Conservation (phyloP, 1,284 basidiomycete genomes). For the Macrocystidia cucumis region DNA sequence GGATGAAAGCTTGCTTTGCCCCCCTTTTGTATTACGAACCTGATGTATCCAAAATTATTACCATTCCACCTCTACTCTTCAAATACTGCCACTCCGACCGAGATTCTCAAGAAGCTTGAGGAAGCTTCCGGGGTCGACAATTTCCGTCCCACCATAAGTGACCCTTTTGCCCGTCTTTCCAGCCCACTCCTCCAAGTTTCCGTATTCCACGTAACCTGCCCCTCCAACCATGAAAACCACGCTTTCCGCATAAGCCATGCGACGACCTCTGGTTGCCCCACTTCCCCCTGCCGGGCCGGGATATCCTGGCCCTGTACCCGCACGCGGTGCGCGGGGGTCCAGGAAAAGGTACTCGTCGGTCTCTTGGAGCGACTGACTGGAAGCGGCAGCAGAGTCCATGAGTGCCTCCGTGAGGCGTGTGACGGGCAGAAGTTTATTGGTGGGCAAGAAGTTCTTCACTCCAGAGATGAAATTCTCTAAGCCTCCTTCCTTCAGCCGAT, state of each 20-base stretch:
- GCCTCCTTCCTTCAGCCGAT: conserved; percentile 90
- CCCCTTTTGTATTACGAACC: no score
- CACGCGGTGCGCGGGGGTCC: conserved; percentile 79
- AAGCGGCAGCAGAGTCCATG: conserved; percentile 92
- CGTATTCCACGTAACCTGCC: conserved; percentile 96
- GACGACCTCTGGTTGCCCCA: conserved; percentile 40
- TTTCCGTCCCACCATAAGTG: conserved; percentile 95
- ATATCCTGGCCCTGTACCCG: conserved; percentile 41
- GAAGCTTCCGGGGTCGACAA: conserved; percentile 86
- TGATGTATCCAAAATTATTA: no score
- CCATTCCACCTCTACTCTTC: no score
- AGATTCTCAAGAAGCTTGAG: conserved; percentile 61
- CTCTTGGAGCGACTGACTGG: conserved; percentile 89
- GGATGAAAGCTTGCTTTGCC: no score
- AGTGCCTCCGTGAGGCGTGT: conserved; percentile 92
- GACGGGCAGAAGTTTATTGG: conserved; percentile 89
- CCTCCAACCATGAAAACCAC: conserved; percentile 96
- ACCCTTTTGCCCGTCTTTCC: conserved; percentile 74
- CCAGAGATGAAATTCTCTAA: conserved; percentile 95
- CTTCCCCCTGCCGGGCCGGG: conserved; percentile 43
- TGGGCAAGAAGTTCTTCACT: conserved; percentile 97
- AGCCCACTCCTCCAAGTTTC: conserved; percentile 92
- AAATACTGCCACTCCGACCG: conserved; percentile 32
- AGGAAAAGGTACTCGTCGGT: conserved; percentile 96
- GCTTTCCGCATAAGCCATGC: conserved; percentile 85